Evolutionary conservation across 2,329 filamentous ascomycete species (phyloP).

Genomic region (Fusarium sp.): DNA sequence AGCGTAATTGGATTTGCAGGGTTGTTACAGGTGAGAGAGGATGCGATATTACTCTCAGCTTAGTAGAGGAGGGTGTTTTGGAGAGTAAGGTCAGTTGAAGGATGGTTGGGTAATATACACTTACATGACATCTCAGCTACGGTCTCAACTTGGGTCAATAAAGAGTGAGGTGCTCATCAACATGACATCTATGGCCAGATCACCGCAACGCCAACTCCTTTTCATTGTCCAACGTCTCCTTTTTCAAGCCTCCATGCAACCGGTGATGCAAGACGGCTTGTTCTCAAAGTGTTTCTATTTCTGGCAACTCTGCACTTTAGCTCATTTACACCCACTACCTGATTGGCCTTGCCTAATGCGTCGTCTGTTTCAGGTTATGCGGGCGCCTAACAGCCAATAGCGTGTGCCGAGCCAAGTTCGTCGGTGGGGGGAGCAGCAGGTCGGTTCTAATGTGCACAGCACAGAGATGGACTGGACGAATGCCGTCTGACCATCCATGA

Average conservation of each 20-base stretch:
- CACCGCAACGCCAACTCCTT: not conserved
- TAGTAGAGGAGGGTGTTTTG: not conserved
- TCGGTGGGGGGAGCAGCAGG: constrained; percentile 23
- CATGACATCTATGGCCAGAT: not conserved
- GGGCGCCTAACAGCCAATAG: constrained; percentile 48
- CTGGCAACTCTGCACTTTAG: constrained; percentile 23
- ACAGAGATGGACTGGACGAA: constrained; percentile 10
- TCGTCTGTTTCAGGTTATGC: constrained; percentile 55
- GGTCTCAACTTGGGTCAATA: not conserved
- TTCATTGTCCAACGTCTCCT: constrained; percentile 11
- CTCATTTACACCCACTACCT: constrained; percentile 21
- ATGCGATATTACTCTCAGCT: constrained; percentile 26
- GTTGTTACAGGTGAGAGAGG: constrained; percentile 35
- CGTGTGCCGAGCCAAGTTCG: constrained; percentile 6
- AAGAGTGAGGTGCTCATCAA: not conserved
- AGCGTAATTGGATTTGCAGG: constrained; percentile 39
- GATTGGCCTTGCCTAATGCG: constrained; percentile 43
- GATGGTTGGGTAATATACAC: not conserved
- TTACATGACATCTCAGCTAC: not conserved
- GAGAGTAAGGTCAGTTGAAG: not conserved
- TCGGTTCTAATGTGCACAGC: constrained; percentile 19
- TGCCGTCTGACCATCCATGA: constrained; percentile 26
- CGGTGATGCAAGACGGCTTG: constrained; percentile 3
- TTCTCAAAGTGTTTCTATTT: constrained; percentile 42
- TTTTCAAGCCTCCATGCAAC: constrained; percentile 16